Evolutionary conservation across 257 asterid species (phyloP).

Genomic region (Solanum paucissectum): DNA sequence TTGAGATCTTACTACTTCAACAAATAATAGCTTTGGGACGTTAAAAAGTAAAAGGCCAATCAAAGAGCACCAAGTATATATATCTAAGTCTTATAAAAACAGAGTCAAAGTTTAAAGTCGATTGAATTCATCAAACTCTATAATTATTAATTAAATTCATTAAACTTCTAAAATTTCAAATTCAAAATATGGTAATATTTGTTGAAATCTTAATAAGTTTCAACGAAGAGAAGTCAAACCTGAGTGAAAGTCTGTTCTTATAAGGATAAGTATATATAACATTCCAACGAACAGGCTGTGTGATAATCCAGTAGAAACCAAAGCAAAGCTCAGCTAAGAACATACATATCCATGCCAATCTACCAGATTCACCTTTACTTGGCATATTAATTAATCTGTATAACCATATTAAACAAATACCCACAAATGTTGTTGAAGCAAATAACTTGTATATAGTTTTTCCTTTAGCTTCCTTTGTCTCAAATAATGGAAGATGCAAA

Average conservation of each 20-base stretch:
- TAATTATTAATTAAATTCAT: too few relatives aligned
- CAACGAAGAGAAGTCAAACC: conserved; percentile 5
- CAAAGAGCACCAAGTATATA: neutral
- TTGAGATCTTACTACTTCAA: too few relatives aligned
- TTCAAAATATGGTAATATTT: neutral
- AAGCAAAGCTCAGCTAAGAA: conserved; percentile 35
- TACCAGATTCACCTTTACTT: conserved; percentile 13
- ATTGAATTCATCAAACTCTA: too few relatives aligned
- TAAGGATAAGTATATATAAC: conserved; percentile 37
- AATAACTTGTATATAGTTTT: conserved; percentile 11
- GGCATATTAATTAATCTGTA: conserved; percentile 45
- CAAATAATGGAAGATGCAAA: conserved; percentile 26
- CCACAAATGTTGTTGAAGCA: conserved; percentile 20
- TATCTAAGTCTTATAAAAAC: neutral
- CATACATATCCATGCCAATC: conserved; percentile 49
- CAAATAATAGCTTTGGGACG: too few relatives aligned
- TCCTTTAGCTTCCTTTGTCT: conserved; percentile 34
- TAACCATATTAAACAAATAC: conserved; percentile 21
- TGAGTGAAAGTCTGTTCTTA: conserved; percentile 28
- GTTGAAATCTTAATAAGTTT: neutral
- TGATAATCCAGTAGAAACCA: conserved; percentile 55
- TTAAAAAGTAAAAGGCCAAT: neutral
- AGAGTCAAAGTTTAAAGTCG: neutral
- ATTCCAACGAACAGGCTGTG: conserved; percentile 54
- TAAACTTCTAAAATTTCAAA: too few relatives aligned